Base-by-base conservation (phyloP, 257 asterid genomes). In the Penstemon barbatus region DNA sequence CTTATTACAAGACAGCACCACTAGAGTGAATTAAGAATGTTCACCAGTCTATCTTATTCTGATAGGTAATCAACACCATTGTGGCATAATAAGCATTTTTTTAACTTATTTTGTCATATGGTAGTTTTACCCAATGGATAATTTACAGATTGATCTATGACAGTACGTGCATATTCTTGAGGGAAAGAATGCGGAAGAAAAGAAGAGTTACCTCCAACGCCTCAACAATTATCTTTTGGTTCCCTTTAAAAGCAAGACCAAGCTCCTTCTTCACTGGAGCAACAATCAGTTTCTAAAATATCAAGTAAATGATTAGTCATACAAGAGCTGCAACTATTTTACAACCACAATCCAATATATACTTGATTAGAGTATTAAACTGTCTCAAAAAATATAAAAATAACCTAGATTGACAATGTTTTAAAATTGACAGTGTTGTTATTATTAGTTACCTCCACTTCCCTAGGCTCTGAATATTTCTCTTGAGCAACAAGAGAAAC, bases 401-500 rank as follows among this genome's bases (percentile, higher is more conserved):
- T 25, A 25, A 25, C 33, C 33, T 25, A 25, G 33, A 25, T 2
- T 25, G 33, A 25, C 33, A 25, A 25, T 25, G 33, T 25, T 25
- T 1, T 25, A 25, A 25, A 2, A 25, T 25, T 25, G 33, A 25
- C 33, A 1, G 33, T 25, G 33, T 25, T 25, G 48, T 46, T 38
- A 58, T 58, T 58, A 59, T 10, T 18, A 57, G 39, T 58, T 58
- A 91, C 96, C 97, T 89, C 97, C 64, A 91, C 96, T 89, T 91
- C 97, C 79, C 64, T 91, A 61, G 97, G 93, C 76, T 86, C 89
- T 15, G 87, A 54, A 74, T 40, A 86, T 69, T 88, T 85, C 69
- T 91, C 97, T 15, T 81, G 88, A 8, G 97, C 97, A 50, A 83
- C 95, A 61, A 91, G 88, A 19, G 85, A 67, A 10, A 81, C 85